These are phyloP conservation scores for Sesbania bispinosa DNA, from an alignment of 306 rosid genomes.

Conservation along the genomic window DNA sequence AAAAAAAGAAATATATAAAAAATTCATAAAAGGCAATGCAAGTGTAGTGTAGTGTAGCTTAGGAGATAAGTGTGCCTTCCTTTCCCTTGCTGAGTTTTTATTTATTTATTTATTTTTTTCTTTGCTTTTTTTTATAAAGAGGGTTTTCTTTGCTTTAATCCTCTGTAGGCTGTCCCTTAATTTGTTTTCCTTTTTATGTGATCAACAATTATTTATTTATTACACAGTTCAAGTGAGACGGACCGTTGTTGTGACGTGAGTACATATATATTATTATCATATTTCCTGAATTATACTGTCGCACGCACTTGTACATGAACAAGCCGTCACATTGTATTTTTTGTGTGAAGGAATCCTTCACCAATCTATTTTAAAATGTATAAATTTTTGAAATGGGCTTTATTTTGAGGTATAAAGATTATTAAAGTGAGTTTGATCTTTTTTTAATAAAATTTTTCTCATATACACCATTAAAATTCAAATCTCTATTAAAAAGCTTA, in stretches of 20 bases:
- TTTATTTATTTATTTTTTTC: background rate
- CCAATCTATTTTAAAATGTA: no score
- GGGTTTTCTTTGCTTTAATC: slow-evolving; percentile 12
- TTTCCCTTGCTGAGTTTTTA: background rate
- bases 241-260: background rate
- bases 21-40: slow-evolving; percentile 18
- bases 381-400: no score
- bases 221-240: background rate
- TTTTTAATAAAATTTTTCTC: no score
- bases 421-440: no score
- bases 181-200: slow-evolving; percentile 7
- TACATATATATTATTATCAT: background rate
- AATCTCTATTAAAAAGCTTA: no score
- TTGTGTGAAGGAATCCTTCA: no score
- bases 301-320: background rate
- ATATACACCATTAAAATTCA: no score
- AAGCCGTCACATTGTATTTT: background rate
- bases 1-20: slow-evolving; percentile 36
- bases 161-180: slow-evolving; percentile 2
- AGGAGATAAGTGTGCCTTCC: slow-evolving; percentile 13
- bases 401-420: no score
- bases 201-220: slow-evolving; percentile 10
- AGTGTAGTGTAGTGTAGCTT: background rate
- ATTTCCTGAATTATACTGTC: background rate
- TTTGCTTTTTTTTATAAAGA: background rate